A percentile compares a stretch with the other conserved stretches of the same genome.
These are phyloP conservation scores for Sporothrix humicola DNA, from an alignment of 2,329 filamentous ascomycete genomes.

Conservation along the genomic window DNA sequence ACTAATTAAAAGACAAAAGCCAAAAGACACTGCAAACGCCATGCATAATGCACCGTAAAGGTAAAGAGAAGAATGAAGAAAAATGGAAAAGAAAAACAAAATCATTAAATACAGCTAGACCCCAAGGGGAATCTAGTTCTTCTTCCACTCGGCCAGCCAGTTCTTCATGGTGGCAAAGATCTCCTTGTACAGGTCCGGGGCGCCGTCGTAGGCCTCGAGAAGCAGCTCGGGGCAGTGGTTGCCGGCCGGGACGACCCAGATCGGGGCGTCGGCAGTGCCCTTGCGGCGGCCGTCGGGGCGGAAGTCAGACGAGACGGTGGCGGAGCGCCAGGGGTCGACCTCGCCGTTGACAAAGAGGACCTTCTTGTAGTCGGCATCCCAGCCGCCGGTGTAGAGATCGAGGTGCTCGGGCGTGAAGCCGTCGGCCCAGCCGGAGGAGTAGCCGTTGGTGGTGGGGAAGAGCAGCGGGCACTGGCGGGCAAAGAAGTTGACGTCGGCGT, in stretches of 20 bases:
- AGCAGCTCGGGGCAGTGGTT: conserved; percentile 50
- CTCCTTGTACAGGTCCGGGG: conserved; percentile 27
- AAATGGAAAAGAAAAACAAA: background rate
- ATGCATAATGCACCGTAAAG: conserved; percentile 15
- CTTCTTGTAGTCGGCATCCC: conserved; percentile 49
- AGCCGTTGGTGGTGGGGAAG: conserved; percentile 49
- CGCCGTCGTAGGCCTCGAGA: conserved; percentile 9
- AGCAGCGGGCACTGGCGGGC: conserved; percentile 52
- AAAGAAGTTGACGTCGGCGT: conserved; percentile 48
- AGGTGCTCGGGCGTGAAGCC: conserved; percentile 47
- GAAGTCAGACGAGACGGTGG: conserved; percentile 47
- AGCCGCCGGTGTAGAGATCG: conserved; percentile 50
- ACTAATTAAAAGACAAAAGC: background rate
- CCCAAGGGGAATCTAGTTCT: background rate
- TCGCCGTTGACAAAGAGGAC: conserved; percentile 51
- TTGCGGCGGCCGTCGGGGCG: conserved; percentile 48
- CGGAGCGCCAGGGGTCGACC: conserved; percentile 50
- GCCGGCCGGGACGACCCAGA: conserved; percentile 47
- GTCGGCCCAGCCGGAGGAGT: conserved; percentile 43
- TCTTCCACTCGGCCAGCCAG: conserved; percentile 32
- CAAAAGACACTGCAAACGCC: conserved; percentile 7
- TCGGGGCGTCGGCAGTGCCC: conserved; percentile 44
- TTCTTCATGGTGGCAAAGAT: conserved; percentile 28
- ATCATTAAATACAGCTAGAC: background rate
- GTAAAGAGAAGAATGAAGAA: background rate